Evolutionary conservation across 805 yeast species (phyloP), one percentile per base, ranked within the genome.

Genomic region (Sungouiozyma intestinalis): DNA sequence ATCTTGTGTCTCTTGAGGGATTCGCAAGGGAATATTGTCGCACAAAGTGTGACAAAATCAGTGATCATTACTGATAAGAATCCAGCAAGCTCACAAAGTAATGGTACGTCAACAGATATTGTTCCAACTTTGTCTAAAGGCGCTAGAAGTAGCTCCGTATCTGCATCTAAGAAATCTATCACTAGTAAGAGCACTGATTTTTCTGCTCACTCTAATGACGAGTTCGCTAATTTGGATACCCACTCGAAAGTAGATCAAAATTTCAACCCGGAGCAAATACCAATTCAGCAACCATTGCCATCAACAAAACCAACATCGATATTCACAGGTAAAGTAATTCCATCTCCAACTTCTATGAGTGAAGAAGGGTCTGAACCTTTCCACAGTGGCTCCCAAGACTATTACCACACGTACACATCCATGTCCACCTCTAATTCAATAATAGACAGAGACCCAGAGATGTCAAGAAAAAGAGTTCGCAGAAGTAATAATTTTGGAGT

Each of bases 41-140:
- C 88, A 5, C 79, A 79, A 52, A 76, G 77, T 16, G 60, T 81
- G 6, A 76, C 95, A 1, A 65, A 79, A 7, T 77, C 86, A 4
- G 84, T 90, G 24, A 81, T 85, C 81, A 87, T 90, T 40, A 90
- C 94, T 77, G 97, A 92, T 62, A 80, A 94, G 62, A 94, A 90
- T 71, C 88, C 85, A 62, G 71, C 41, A 9, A 11, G 35, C 19
- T 16, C 32, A 21, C 33, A 35, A 11, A 33, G 17, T 15, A n/a
- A 21, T 14, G n/a, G 19, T 8, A 9, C 7, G 21, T 3, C 16
- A 9, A 3, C 13, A 13, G 29, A 32, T 15, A 33, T 16, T 3
- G 41, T 44, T 11, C 47, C 47, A 15, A 36, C 47, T 14, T 36
- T 38, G 33, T 35, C 45, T 33, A 39, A 13, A 15, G 15, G 11